These are phyloP conservation scores for Malassezia slooffiae DNA, from an alignment of 1,284 basidiomycete genomes.

Conservation along the genomic window DNA sequence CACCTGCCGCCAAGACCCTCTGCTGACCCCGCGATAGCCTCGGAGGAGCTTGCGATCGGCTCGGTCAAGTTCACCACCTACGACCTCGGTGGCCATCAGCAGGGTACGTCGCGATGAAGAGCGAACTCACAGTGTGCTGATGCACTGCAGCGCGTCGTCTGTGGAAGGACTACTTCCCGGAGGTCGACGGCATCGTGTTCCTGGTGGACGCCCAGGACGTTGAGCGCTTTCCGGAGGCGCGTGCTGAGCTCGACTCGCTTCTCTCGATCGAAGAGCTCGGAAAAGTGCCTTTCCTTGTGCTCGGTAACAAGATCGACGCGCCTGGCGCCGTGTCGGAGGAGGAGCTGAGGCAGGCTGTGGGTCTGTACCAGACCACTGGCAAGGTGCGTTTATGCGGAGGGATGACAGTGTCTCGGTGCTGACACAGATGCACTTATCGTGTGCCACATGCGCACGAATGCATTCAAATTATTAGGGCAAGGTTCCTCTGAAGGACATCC, in stretches of 20 bases:
- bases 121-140: too few species aligned
- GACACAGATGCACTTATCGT: too few species aligned
- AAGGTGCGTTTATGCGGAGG: conserved; percentile 54
- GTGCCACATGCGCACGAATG: background rate
- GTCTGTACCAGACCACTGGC: conserved; percentile 95
- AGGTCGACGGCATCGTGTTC: conserved; percentile 98
- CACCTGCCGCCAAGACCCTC: too few species aligned
- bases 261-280: conserved; percentile 69
- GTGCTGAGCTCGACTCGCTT: conserved; percentile 90
- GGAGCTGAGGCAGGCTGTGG: conserved; percentile 86
- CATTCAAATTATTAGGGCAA: conserved; percentile 68
- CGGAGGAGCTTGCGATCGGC: conserved; percentile 96
- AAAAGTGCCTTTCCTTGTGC: conserved; percentile 94
- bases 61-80: conserved; percentile 99
- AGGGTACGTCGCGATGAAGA: conserved; percentile 55
- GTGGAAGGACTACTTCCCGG: conserved; percentile 99
- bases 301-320: conserved; percentile 99
- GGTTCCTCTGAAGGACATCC: conserved; percentile 87
- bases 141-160: conserved; percentile 68
- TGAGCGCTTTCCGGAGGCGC: conserved; percentile 89
- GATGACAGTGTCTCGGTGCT: too few species aligned
- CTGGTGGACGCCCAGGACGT: conserved; percentile 92
- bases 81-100: conserved; percentile 93
- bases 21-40: conserved; percentile 56
- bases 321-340: conserved; percentile 94